A percentile compares a stretch with the other conserved stretches of the same genome.
Evolutionary conservation across 1,284 basidiomycete species (phyloP).

Genomic region (Ganoderma resinaceum): DNA sequence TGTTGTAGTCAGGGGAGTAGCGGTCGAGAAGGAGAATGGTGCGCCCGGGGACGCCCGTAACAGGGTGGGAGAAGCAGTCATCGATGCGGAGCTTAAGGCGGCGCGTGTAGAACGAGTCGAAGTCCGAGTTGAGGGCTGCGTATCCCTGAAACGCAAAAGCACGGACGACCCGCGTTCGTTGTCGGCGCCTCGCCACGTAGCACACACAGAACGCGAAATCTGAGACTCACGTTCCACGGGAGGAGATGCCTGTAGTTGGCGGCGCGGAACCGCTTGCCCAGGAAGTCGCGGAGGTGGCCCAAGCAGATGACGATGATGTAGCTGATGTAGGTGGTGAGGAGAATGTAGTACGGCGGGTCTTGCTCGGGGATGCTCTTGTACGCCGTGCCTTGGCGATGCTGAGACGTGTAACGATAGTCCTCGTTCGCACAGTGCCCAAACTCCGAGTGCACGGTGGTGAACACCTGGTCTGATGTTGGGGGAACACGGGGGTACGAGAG

Average conservation of each 20-base stretch:
- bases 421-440: conserved; percentile 87
- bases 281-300: conserved; percentile 94
- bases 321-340: conserved; percentile 92
- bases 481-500: conserved; percentile 65
- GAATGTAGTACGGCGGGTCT: conserved; percentile 90
- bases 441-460: conserved; percentile 81
- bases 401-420: conserved; percentile 70
- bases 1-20: conserved; percentile 83
- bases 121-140: conserved; percentile 96
- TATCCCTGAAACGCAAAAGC: conserved; percentile 71
- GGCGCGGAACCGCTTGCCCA: conserved; percentile 87
- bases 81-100: conserved; percentile 94
- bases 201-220: conserved; percentile 9
- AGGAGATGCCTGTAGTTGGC: conserved; percentile 83
- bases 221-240: conserved; percentile 74
- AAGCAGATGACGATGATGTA: conserved; percentile 90
- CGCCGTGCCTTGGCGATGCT: conserved; percentile 60
- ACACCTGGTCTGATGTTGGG: conserved; percentile 79
- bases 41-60: conserved; percentile 95
- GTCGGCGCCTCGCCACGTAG: conserved; percentile 2
- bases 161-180: conserved; percentile 17
- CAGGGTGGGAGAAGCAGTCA: conserved; percentile 94
- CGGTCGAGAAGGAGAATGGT: conserved; percentile 92
- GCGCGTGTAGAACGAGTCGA: conserved; percentile 99
- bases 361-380: conserved; percentile 65